These are phyloP conservation scores for Vigna trinervia DNA, from an alignment of 306 rosid genomes.

Conservation along the genomic window DNA sequence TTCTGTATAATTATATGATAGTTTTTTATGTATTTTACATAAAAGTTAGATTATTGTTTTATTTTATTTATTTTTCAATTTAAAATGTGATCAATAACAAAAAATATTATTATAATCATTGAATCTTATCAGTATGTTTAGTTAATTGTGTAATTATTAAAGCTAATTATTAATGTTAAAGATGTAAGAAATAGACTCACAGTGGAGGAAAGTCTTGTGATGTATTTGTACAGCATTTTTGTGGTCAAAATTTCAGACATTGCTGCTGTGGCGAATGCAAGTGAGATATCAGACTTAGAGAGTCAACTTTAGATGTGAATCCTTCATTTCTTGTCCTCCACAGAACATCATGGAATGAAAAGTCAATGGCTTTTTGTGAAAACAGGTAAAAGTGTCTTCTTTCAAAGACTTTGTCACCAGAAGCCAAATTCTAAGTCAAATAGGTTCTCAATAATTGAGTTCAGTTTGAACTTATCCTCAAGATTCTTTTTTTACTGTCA, in stretches of 20 bases:
- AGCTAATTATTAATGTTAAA: too few species aligned
- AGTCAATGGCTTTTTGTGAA: neutral
- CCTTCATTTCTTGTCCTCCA: neutral
- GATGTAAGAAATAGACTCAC: too few species aligned
- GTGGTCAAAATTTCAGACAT: slow-evolving; percentile 12
- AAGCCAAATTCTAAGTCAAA: slow-evolving; percentile 47
- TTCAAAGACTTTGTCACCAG: slow-evolving; percentile 31
- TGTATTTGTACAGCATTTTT: neutral
- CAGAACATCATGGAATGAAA: neutral
- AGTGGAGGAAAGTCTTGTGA: neutral
- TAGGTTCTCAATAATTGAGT: slow-evolving; percentile 37
- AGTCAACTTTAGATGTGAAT: neutral
- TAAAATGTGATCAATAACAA: too few species aligned
- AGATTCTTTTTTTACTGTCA: neutral
- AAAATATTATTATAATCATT: too few species aligned
- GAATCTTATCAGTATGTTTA: too few species aligned
- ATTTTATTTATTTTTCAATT: too few species aligned
- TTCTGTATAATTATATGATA: too few species aligned
- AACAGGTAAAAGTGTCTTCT: neutral
- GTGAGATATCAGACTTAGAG: neutral
- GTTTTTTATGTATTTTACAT: too few species aligned
- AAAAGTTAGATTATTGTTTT: too few species aligned
- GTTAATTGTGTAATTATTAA: too few species aligned
- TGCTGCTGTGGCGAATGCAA: slow-evolving; percentile 16
- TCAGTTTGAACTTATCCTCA: neutral